Evolutionary conservation across 2,329 filamentous ascomycete species (phyloP).

Genomic region (Botrytis aclada): DNA sequence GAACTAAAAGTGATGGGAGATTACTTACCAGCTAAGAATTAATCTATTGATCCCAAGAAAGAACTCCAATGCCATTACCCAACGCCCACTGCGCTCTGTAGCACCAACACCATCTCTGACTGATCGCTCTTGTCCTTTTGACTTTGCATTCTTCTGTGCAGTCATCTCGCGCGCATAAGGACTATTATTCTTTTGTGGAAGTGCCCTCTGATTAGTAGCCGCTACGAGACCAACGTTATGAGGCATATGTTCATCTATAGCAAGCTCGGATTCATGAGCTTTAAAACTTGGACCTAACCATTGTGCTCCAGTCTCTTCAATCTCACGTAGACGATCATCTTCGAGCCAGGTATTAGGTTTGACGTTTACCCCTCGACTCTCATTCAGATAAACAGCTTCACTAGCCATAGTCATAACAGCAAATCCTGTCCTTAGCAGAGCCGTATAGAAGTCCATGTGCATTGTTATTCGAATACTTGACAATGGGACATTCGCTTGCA

Average conservation of each 20-base stretch:
- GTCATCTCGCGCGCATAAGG: slow-evolving; percentile 71
- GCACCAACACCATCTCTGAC: slow-evolving; percentile 70
- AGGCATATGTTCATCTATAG: slow-evolving; percentile 27
- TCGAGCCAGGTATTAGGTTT: slow-evolving; percentile 86
- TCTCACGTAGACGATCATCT: slow-evolving; percentile 75
- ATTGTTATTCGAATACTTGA: slow-evolving; percentile 75
- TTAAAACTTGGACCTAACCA: slow-evolving; percentile 38
- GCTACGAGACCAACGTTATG: slow-evolving; percentile 34
- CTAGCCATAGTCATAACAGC: slow-evolving; percentile 87
- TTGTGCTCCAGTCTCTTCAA: slow-evolving; percentile 51
- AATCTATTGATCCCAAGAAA: slow-evolving; percentile 70
- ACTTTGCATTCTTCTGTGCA: slow-evolving; percentile 51
- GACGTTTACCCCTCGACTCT: slow-evolving; percentile 73
- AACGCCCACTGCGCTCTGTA: slow-evolving; percentile 72
- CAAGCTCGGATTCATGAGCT: slow-evolving; percentile 29
- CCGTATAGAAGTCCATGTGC: slow-evolving; percentile 95
- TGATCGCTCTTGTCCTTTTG: slow-evolving; percentile 44
- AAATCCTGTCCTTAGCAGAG: slow-evolving; percentile 81
- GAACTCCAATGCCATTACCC: slow-evolving; percentile 74
- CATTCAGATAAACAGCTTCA: slow-evolving; percentile 93
- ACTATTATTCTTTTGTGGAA: slow-evolving; percentile 46
- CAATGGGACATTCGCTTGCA: slow-evolving; percentile 87
- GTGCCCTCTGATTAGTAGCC: slow-evolving; percentile 32
- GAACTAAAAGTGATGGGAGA: not conserved
- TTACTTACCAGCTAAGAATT: slow-evolving; percentile 45